phyloP scores from a whole-genome alignment of 257 asterid species.

The Salvia splendens region DNA sequence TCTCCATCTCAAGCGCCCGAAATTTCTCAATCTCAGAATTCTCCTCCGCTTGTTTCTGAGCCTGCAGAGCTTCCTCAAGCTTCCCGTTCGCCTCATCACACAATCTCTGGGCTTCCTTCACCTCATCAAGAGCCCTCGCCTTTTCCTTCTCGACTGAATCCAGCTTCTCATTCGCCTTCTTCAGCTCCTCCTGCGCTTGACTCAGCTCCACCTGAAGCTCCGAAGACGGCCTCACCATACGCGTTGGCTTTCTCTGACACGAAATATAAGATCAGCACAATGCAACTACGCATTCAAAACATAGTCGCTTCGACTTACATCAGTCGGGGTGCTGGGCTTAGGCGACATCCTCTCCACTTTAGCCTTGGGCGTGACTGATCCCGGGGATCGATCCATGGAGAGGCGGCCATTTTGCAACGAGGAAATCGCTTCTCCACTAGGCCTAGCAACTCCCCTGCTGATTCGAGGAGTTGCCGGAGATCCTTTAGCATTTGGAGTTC shows the following conservation, averaged over 20 bases:
- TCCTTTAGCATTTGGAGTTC: conserved; percentile 58
- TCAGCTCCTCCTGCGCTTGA: conserved; percentile 69
- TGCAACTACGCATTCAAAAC: conserved; percentile 1
- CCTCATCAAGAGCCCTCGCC: conserved; percentile 60
- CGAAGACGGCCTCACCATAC: conserved; percentile 50
- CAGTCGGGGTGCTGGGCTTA: conserved; percentile 52
- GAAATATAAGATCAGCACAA: conserved; percentile 18
- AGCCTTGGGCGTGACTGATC: conserved; percentile 56
- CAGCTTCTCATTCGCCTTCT: conserved; percentile 73
- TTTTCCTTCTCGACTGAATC: conserved; percentile 71
- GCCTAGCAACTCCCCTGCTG: conserved; percentile 54
- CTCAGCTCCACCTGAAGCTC: conserved; percentile 64
- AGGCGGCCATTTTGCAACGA: conserved; percentile 46
- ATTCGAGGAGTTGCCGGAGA: conserved; percentile 51
- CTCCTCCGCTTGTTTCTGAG: conserved; percentile 81
- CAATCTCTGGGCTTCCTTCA: conserved; percentile 59
- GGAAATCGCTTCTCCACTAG: conserved; percentile 56
- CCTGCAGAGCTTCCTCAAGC: conserved; percentile 72
- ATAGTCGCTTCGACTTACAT: conserved; percentile 48
- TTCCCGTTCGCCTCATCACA: conserved; percentile 76
- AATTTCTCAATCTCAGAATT: conserved; percentile 79
- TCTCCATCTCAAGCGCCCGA: conserved; percentile 53
- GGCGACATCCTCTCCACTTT: conserved; percentile 47
- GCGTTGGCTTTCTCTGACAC: conserved; percentile 60
- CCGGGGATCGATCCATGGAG: conserved; percentile 55